Percentiles rank a stretch among this genome's conserved stretches.
Evolutionary conservation across 2,329 filamentous ascomycete species (phyloP).

Genomic region (Fusarium sarcochroum): DNA sequence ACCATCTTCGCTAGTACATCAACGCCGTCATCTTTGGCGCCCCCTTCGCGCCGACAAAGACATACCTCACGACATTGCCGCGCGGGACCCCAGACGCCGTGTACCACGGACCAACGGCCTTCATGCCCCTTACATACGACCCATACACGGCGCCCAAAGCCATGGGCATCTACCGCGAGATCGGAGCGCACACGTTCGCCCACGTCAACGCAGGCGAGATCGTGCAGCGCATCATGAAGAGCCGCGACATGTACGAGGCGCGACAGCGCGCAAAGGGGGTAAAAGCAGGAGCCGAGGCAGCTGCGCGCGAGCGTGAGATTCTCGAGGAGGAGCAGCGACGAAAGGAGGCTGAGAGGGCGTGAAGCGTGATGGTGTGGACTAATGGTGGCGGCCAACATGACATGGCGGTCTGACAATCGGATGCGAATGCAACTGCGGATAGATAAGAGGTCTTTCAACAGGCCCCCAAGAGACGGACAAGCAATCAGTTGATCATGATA

Average conservation of each 20-base stretch:
- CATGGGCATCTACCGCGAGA: constrained; percentile 87
- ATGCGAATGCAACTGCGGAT: not conserved
- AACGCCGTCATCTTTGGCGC: constrained; percentile 90
- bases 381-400: constrained; percentile 17
- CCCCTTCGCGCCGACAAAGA: constrained; percentile 85
- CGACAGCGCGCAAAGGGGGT: constrained; percentile 90
- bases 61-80: constrained; percentile 82
- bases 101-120: constrained; percentile 96
- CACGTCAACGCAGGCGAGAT: constrained; percentile 94
- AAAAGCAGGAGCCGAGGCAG: constrained; percentile 83
- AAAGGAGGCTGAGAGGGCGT: constrained; percentile 60
- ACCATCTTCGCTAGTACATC: constrained; percentile 74
- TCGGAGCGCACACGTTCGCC: constrained; percentile 82
- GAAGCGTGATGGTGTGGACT: constrained; percentile 3
- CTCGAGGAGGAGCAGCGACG: constrained; percentile 70
- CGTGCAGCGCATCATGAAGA: constrained; percentile 89
- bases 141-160: constrained; percentile 85
- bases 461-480: constrained; percentile 27
- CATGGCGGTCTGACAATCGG: constrained; percentile 20
- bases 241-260: constrained; percentile 89
- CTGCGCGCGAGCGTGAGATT: constrained; percentile 72
- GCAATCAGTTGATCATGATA: constrained; percentile 40
- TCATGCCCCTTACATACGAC: constrained; percentile 85
- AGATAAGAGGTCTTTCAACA: constrained; percentile 47
- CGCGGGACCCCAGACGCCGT: constrained; percentile 82